Evolutionary conservation across 345 rosid species (phyloP).

Genomic region (Melastoma malabathricum): DNA sequence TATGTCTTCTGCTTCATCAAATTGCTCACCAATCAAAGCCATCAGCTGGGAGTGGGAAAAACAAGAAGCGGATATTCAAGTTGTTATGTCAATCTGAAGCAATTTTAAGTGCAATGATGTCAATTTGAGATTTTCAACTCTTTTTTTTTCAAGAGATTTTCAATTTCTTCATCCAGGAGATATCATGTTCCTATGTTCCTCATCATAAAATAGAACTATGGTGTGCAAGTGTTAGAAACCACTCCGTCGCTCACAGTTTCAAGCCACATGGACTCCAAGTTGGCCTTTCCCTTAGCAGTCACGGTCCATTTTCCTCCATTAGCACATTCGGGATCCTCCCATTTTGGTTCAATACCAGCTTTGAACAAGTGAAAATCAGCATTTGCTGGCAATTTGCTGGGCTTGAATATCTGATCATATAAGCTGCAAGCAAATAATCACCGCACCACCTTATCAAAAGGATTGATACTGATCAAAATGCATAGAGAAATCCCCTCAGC

Average conservation of each 20-base stretch:
- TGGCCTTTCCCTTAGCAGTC: constrained; percentile 28
- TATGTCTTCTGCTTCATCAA: constrained; percentile 78
- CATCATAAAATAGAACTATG: too few species aligned
- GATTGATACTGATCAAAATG: background rate
- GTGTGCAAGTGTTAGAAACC: background rate
- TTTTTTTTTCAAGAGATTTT: too few species aligned
- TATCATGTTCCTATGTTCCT: too few species aligned
- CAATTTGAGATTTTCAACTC: too few species aligned
- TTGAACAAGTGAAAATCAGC: constrained; percentile 82
- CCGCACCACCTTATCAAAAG: background rate
- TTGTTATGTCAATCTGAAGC: too few species aligned
- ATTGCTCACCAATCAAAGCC: constrained; percentile 95
- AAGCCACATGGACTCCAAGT: constrained; percentile 67
- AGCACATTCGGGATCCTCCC: constrained; percentile 97
- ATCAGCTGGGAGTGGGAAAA: constrained; percentile 30
- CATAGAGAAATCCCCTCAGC: too few species aligned
- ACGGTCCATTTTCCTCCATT: constrained; percentile 90
- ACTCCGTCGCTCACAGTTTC: constrained; percentile 44
- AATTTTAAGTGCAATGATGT: too few species aligned
- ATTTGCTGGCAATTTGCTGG: constrained; percentile 45
- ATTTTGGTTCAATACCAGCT: constrained; percentile 86
- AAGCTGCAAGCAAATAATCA: constrained; percentile 34
- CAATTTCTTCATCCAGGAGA: too few species aligned
- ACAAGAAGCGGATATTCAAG: too few species aligned
- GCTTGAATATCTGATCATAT: constrained; percentile 64